Percentiles rank a stretch among this genome's conserved stretches.
These are phyloP conservation scores for Yamadazyma sp. DNA, from an alignment of 805 yeast species.

Conservation along the genomic window DNA sequence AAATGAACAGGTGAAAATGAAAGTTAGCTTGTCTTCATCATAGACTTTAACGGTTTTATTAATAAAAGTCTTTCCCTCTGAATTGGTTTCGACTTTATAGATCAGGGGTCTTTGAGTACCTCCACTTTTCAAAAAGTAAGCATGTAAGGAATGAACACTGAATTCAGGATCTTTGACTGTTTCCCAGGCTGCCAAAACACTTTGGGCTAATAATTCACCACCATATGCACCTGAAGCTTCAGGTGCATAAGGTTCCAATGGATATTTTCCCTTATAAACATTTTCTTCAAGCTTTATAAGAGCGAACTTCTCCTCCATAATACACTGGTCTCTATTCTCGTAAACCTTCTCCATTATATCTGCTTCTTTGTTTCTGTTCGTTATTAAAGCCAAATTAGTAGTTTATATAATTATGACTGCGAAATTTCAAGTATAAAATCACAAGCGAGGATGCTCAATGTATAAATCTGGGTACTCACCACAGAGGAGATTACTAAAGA, in stretches of 20 bases:
- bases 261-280: slow-evolving; percentile 17
- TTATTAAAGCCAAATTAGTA: not conserved
- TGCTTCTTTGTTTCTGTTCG: not conserved
- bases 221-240: slow-evolving; percentile 39
- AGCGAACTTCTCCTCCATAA: slow-evolving; percentile 16
- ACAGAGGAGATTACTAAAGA: not conserved
- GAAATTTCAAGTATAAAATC: too few relatives aligned
- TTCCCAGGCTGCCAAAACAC: slow-evolving; percentile 34
- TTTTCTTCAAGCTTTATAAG: slow-evolving; percentile 9
- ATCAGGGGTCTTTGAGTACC: slow-evolving; percentile 23
- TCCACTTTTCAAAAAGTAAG: slow-evolving; percentile 37
- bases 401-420: too few relatives aligned
- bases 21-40: slow-evolving; percentile 28
- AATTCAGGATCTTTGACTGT: slow-evolving; percentile 18
- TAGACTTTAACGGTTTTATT: slow-evolving; percentile 28
- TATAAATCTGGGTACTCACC: not conserved
- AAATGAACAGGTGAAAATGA: slow-evolving; percentile 31
- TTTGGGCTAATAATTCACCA: slow-evolving; percentile 36
- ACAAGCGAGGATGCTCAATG: too few relatives aligned
- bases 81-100: slow-evolving; percentile 29
- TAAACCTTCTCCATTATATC: slow-evolving; percentile 12
- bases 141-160: slow-evolving; percentile 39
- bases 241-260: slow-evolving; percentile 18
- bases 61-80: slow-evolving; percentile 33
- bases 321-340: slow-evolving; percentile 11